Conservation (phyloP, 176 grass and related monocot genomes). For the Musa troglodytarum region DNA sequence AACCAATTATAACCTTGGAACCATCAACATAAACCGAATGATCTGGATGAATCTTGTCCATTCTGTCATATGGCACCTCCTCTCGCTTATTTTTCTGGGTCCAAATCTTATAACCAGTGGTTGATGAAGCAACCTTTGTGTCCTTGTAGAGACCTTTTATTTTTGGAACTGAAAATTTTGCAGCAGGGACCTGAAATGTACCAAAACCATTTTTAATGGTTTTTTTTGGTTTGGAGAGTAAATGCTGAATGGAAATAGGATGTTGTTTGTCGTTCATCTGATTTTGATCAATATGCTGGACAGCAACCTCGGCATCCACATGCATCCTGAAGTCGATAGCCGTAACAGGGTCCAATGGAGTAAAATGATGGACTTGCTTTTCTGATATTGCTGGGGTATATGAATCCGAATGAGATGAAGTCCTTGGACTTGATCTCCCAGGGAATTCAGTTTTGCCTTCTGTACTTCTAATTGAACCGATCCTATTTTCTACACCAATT, state of each 20-base stretch:
- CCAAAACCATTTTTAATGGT: slow-evolving; percentile 13
- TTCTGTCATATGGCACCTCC: slow-evolving; percentile 21
- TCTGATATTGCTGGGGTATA: slow-evolving; percentile 24
- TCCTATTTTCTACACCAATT: slow-evolving; percentile 18
- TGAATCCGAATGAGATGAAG: slow-evolving; percentile 28
- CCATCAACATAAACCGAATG: slow-evolving; percentile 19
- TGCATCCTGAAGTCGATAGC: slow-evolving; percentile 14
- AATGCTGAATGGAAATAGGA: neutral
- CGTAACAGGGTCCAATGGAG: slow-evolving; percentile 12
- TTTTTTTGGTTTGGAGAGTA: slow-evolving; percentile 16
- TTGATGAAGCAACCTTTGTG: slow-evolving; percentile 1
- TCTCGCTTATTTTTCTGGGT: slow-evolving; percentile 32
- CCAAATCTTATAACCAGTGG: slow-evolving; percentile 36
- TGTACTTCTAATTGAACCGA: neutral
- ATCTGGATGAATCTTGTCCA: slow-evolving; percentile 21
- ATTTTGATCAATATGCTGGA: slow-evolving; percentile 12
- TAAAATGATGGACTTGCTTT: neutral
- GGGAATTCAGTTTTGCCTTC: neutral
- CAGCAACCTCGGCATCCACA: slow-evolving; percentile 7
- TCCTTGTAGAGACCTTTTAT: slow-evolving; percentile 37
- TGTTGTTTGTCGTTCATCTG: slow-evolving; percentile 16
- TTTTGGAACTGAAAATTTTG: slow-evolving; percentile 23
- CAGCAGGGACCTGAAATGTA: neutral
- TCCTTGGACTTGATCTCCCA: slow-evolving; percentile 25
- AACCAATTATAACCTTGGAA: slow-evolving; percentile 67